These are phyloP conservation scores for Salvia splendens DNA, from an alignment of 257 asterid genomes.

Conservation along the genomic window DNA sequence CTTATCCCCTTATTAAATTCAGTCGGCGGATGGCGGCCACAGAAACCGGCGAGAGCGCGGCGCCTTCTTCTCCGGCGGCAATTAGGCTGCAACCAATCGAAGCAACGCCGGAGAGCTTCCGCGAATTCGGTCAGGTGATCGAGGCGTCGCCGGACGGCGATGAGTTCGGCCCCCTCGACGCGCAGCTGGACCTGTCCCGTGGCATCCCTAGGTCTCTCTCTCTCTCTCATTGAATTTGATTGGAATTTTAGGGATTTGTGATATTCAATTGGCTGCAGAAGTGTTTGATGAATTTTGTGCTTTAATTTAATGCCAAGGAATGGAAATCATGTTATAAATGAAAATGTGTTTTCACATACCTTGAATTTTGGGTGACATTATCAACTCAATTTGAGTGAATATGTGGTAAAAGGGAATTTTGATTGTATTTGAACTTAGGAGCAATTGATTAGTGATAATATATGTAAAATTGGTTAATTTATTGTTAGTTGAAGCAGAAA, in stretches of 20 bases:
- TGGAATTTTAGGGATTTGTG: neutral
- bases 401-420: too few relatives aligned
- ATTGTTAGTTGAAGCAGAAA: too few relatives aligned
- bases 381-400: neutral
- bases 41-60: conserved; percentile 21
- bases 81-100: conserved; percentile 62
- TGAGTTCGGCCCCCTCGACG: conserved; percentile 74
- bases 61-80: conserved; percentile 34
- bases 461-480: too few relatives aligned
- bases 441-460: too few relatives aligned
- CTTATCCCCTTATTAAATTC: neutral
- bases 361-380: neutral
- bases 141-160: conserved; percentile 71
- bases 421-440: too few relatives aligned
- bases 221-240: neutral
- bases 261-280: neutral
- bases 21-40: conserved; percentile 27
- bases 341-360: neutral
- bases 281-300: neutral
- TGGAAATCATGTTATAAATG: neutral
- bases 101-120: conserved; percentile 78
- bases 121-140: conserved; percentile 78
- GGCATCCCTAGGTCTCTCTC: conserved; percentile 73
- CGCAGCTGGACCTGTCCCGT: conserved; percentile 75
- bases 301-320: neutral